A percentile compares a stretch with the other conserved stretches of the same genome.
Evolutionary conservation across 768 basidiomycete genomes (phyloP).

Genomic region (Mycena vulgaris): DNA sequence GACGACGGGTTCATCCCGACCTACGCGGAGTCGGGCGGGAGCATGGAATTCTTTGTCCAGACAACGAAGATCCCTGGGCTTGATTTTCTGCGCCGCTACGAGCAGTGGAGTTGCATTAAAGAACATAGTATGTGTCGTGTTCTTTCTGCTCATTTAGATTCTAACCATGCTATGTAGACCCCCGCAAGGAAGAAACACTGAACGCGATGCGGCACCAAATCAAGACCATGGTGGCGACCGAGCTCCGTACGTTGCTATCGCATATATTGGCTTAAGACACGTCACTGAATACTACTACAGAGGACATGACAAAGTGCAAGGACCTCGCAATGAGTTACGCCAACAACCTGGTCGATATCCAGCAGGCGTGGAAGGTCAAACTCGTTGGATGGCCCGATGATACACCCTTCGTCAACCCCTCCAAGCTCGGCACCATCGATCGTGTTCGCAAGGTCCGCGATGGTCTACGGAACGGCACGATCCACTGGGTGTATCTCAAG

Average conservation of each 20-base stretch:
- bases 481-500: not conserved
- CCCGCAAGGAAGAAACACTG: not conserved
- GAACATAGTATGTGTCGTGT: not conserved
- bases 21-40: not conserved
- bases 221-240: not conserved
- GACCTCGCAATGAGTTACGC: not conserved
- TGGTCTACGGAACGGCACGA: not conserved
- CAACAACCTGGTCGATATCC: not conserved
- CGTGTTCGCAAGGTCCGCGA: not conserved
- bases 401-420: not conserved
- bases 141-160: too few relatives aligned
- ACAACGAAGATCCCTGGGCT: not conserved
- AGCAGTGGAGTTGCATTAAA: not conserved
- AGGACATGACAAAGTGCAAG: not conserved
- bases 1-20: not conserved
- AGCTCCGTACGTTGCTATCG: not conserved
- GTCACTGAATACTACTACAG: not conserved
- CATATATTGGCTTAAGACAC: not conserved
- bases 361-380: not conserved
- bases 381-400: not conserved
- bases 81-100: not conserved
- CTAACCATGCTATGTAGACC: not conserved
- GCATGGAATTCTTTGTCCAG: not conserved
- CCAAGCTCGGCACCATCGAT: not conserved
- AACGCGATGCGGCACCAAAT: not conserved